These are phyloP conservation scores for Gynostemma pentaphyllum DNA, from an alignment of 306 rosid genomes.

Conservation along the genomic window DNA sequence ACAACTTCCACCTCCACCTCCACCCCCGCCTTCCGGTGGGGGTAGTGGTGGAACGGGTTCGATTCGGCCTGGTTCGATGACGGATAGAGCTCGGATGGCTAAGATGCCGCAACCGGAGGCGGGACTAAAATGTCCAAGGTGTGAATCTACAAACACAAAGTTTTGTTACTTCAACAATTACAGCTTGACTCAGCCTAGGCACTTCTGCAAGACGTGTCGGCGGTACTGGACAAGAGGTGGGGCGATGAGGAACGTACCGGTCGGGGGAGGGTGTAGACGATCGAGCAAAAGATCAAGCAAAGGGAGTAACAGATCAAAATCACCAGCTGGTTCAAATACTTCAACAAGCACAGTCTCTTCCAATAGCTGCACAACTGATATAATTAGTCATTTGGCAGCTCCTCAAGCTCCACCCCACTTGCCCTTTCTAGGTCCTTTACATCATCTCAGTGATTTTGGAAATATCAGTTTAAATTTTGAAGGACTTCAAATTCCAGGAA, in stretches of 20 bases:
- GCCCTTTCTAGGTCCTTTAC: conserved; percentile 39
- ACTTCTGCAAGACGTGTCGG: conserved; percentile 78
- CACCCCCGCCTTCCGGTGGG: not conserved
- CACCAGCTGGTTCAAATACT: conserved; percentile 25
- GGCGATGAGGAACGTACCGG: conserved; percentile 68
- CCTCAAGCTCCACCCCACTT: conserved; percentile 25
- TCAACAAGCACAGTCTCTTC: conserved; percentile 38
- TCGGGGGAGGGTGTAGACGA: conserved; percentile 75
- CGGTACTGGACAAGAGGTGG: conserved; percentile 93
- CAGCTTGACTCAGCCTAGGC: conserved; percentile 70
- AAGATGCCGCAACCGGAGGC: conserved; percentile 50
- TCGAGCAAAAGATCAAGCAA: conserved; percentile 55
- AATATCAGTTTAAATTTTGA: conserved; percentile 30
- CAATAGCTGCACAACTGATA: conserved; percentile 29
- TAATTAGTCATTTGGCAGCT: conserved; percentile 28
- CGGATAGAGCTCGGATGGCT: conserved; percentile 51
- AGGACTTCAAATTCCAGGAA: conserved; percentile 21
- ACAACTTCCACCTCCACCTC: conserved; percentile 24
- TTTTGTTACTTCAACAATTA: conserved; percentile 87
- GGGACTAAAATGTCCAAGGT: conserved; percentile 56
- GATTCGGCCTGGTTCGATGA: conserved; percentile 51
- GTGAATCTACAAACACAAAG: conserved; percentile 75
- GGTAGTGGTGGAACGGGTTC: conserved; percentile 17
- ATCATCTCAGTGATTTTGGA: conserved; percentile 37
- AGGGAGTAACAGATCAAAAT: conserved; percentile 4